A percentile compares a stretch with the other conserved stretches of the same genome.
Conservation (phyloP, 306 rosid genomes). For the Boehmeria nivea region DNA sequence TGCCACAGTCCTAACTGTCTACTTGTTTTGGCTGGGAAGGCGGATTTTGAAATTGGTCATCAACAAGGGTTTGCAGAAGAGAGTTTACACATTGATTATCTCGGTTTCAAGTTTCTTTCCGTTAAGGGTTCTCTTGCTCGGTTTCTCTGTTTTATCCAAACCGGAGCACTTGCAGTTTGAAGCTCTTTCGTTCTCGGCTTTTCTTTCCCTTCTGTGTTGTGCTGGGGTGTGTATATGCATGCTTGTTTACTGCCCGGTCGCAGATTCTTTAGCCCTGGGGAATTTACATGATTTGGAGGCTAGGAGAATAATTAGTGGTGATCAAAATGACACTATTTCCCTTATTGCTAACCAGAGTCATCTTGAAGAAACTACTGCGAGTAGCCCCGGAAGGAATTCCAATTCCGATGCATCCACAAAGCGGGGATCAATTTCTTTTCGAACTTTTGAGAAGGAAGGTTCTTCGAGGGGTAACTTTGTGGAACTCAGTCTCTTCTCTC, state of each 20-base stretch:
- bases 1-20: slow-evolving; percentile 67
- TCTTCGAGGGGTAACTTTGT: slow-evolving; percentile 74
- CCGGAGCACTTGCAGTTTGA: slow-evolving; percentile 75
- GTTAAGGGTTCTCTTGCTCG: slow-evolving; percentile 85
- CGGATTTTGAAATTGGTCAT: slow-evolving; percentile 90
- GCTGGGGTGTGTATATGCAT: slow-evolving; percentile 82
- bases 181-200: slow-evolving; percentile 86
- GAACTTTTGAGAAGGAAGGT: slow-evolving; percentile 55
- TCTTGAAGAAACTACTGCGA: slow-evolving; percentile 47
- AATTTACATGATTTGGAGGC: slow-evolving; percentile 72
- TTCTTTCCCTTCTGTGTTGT: slow-evolving; percentile 80
- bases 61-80: slow-evolving; percentile 90
- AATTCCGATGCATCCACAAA: slow-evolving; percentile 67
- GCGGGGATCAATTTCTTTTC: slow-evolving; percentile 84
- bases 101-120: slow-evolving; percentile 90
- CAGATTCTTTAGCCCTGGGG: slow-evolving; percentile 87
- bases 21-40: slow-evolving; percentile 95
- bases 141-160: slow-evolving; percentile 70
- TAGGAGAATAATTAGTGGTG: slow-evolving; percentile 52
- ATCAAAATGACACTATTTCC: slow-evolving; percentile 63
- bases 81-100: slow-evolving; percentile 79
- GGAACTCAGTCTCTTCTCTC: slow-evolving; percentile 89
- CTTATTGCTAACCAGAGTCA: slow-evolving; percentile 75
- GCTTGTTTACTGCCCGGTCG: slow-evolving; percentile 90
- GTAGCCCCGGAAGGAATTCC: slow-evolving; percentile 60